These are phyloP conservation scores for Trichoderma polysporum DNA, from an alignment of 2,329 filamentous ascomycete species.

Conservation along the genomic window DNA sequence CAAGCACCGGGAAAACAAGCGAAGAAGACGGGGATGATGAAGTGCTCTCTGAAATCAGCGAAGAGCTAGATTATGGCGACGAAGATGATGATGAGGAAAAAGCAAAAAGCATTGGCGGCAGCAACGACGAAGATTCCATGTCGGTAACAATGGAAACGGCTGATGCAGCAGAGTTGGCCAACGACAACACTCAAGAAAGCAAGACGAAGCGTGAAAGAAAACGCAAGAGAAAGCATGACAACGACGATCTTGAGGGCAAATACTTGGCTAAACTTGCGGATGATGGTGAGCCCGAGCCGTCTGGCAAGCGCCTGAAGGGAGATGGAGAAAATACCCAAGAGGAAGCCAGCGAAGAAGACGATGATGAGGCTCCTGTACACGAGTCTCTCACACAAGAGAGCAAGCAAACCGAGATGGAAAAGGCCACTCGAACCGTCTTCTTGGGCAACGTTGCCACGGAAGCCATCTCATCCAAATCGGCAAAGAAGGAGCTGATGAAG, in stretches of 20 bases:
- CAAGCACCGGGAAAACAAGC: constrained; percentile 26
- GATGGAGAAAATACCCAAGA: constrained; percentile 27
- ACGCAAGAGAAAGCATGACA: constrained; percentile 65
- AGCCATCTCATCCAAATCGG: constrained; percentile 78
- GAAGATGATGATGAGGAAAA: constrained; percentile 33
- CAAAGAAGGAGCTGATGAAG: constrained; percentile 72
- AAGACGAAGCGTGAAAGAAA: constrained; percentile 53
- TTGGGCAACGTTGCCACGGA: constrained; percentile 84
- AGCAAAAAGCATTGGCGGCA: constrained; percentile 28
- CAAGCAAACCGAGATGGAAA: constrained; percentile 68
- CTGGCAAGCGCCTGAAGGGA: constrained; percentile 53
- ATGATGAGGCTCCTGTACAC: constrained; percentile 51
- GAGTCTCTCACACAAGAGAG: constrained; percentile 55
- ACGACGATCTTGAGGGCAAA: constrained; percentile 68
- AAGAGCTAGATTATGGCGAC: constrained; percentile 37
- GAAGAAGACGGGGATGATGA: constrained; percentile 37
- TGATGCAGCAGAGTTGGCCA: constrained; percentile 38
- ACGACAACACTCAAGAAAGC: constrained; percentile 38
- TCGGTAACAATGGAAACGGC: constrained; percentile 35
- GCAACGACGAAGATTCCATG: constrained; percentile 27
- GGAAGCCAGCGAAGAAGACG: constrained; percentile 46
- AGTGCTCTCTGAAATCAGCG: constrained; percentile 35
- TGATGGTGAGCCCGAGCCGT: constrained; percentile 57
- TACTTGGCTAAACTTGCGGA: constrained; percentile 67
- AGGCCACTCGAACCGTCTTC: constrained; percentile 87